Conservation (phyloP, 1,284 basidiomycete species). For the Rhodotorula sp. region DNA sequence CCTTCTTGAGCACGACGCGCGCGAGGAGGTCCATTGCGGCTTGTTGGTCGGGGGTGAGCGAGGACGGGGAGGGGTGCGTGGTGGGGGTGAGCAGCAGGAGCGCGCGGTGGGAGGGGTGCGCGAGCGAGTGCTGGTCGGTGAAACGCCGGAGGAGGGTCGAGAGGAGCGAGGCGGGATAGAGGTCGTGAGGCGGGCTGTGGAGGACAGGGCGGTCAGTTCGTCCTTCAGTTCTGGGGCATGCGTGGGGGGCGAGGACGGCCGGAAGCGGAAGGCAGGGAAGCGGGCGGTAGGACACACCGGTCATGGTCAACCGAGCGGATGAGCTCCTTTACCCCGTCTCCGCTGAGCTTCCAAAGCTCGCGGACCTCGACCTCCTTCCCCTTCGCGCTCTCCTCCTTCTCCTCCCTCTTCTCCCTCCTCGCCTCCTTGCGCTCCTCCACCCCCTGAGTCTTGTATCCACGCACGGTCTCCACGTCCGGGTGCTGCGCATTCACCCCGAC, state of each 20-base stretch:
- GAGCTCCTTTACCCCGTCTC: conserved; percentile 52
- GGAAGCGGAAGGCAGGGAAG: background rate
- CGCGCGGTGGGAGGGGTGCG: conserved; percentile 66
- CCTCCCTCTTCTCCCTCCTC: background rate
- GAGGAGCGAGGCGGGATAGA: conserved; percentile 64
- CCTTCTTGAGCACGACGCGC: conserved; percentile 47
- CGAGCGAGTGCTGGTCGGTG: conserved; percentile 60
- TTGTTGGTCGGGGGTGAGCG: conserved; percentile 50
- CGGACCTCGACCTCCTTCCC: conserved; percentile 53
- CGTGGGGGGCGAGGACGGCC: background rate
- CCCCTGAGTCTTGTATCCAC: conserved; percentile 62
- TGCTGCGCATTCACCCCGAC: conserved; percentile 65
- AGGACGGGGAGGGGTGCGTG: background rate
- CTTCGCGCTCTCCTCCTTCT: background rate
- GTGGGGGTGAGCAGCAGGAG: conserved; percentile 66
- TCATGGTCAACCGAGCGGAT: conserved; percentile 16
- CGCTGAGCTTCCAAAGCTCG: conserved; percentile 75
- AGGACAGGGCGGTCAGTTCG: background rate
- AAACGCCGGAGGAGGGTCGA: conserved; percentile 64
- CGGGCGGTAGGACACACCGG: conserved; percentile 17
- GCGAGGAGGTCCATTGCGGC: conserved; percentile 54
- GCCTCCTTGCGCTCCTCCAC: background rate
- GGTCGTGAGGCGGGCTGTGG: conserved; percentile 43
- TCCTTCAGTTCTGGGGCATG: too few relatives aligned
- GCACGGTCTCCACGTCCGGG: conserved; percentile 61